Percentiles rank a stretch among this genome's conserved stretches.
phyloP scores from a whole-genome alignment of 495 filamentous ascomycete genomes.

The Neurospora sp. region DNA sequence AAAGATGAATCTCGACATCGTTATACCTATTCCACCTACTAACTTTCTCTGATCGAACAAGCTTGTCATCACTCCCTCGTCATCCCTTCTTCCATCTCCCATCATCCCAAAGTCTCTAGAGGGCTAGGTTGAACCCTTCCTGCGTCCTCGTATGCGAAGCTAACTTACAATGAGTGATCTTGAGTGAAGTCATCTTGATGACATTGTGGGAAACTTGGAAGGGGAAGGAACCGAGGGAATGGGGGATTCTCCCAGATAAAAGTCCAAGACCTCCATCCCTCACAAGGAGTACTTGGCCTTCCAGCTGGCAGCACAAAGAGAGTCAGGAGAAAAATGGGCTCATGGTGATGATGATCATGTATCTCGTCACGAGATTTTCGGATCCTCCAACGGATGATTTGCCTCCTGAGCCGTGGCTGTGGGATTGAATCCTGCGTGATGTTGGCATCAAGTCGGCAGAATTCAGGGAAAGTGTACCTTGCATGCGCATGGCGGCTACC shows the following conservation, averaged over 20 bases:
- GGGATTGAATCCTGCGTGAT: neutral
- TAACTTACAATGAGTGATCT: neutral
- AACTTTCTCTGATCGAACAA: neutral
- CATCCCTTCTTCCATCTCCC: neutral
- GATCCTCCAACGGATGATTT: neutral
- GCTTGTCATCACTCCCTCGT: neutral
- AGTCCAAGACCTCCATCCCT: neutral
- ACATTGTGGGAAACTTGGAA: neutral
- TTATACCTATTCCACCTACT: neutral
- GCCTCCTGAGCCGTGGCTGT: neutral
- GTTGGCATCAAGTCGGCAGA: neutral
- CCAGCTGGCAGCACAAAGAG: no score
- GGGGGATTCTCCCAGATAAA: neutral
- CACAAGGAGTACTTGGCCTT: neutral
- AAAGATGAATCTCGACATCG: neutral
- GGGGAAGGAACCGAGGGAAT: neutral
- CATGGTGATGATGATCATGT: no score
- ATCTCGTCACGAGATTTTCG: no score
- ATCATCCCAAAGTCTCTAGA: neutral
- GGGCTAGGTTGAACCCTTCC: neutral
- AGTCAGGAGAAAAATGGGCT: neutral
- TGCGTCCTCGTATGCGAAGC: neutral
- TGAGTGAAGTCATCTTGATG: neutral
- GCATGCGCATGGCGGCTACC: neutral
- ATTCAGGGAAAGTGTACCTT: neutral